Base-by-base conservation (phyloP, 2,329 filamentous ascomycete species). In the Trichophyton mentagrophytes region DNA sequence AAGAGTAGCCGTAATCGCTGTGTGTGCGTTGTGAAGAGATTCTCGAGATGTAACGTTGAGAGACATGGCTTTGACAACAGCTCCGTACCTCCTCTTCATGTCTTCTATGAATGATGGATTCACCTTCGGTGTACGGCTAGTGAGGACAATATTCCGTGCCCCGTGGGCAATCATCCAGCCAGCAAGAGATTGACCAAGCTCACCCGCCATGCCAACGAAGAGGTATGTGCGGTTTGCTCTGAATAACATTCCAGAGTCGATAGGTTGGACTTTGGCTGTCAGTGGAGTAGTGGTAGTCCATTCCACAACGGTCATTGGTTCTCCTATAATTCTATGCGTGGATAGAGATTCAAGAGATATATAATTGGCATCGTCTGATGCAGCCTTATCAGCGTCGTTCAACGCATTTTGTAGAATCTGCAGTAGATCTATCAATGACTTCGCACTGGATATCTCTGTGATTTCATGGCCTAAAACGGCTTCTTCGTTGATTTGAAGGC, bases 81-180 rank as follows among this genome's bases (percentile, higher is more conserved):
- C 44, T 20, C 44, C 44, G 22, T 47, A 47, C 22, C 44, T 17
- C 20, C 25, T 47, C 44, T 11, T 20, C 44, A 56, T 56, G 9
- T 47, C 44, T 3, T 62, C 61, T 2, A 68, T 59, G 61, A 63
- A 69, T 17, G 36, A 17, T 4, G 59, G 60, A 30, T 64, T 57
- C 1, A 72, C 63, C 5, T 65, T 67, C 1, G 70, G 69, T 15
- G 61, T 66, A 11, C 72, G 67, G 59, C 70, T 72, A 22, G 70
- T 67, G 4, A 73, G 53, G 7, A 69, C 64, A 22, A 74, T 51
- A 59, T 67, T 44, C 6, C 66, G 60, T 7, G 69, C 71, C 3
- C 72, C 71, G 56, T 65, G 62, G 3, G 47, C 20, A 9, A 68
- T 63, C 70, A 74, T 71, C 68, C 67, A 74, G 7, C 65, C 55